These are phyloP conservation scores for Aspergillus sp. DNA, from an alignment of 2,329 filamentous ascomycete species.

Conservation along the genomic window DNA sequence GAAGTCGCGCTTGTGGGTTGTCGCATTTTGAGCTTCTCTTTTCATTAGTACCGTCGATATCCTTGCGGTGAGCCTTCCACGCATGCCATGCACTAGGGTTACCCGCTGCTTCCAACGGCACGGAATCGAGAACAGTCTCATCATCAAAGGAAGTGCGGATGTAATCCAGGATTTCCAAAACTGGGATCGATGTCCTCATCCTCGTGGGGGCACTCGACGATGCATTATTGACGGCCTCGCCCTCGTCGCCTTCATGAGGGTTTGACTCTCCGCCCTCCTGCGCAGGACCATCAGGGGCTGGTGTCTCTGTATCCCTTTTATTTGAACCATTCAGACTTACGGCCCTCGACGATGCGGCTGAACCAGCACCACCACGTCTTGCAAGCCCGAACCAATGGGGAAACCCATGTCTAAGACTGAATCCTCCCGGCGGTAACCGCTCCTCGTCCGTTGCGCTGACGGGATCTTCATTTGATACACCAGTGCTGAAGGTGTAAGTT, in stretches of 20 bases:
- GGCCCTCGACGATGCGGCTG: conserved; percentile 41
- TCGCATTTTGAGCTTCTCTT: conserved; percentile 39
- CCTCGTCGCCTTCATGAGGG: neutral
- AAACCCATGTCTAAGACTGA: conserved; percentile 88
- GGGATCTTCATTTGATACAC: conserved; percentile 70
- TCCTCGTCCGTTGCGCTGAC: conserved; percentile 83
- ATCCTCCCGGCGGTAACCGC: conserved; percentile 80
- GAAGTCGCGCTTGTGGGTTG: conserved; percentile 54
- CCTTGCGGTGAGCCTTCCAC: conserved; percentile 71
- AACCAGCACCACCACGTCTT: conserved; percentile 42
- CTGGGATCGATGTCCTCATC: conserved; percentile 50
- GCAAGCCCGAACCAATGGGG: conserved; percentile 79
- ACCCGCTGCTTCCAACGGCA: conserved; percentile 78
- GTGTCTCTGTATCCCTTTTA: neutral
- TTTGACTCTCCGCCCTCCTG: neutral
- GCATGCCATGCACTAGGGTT: conserved; percentile 94
- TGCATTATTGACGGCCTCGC: neutral
- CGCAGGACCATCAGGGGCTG: neutral
- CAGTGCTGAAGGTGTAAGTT: conserved; percentile 90
- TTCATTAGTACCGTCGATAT: conserved; percentile 18
- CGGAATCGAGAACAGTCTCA: conserved; percentile 70
- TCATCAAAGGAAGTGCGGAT: conserved; percentile 80
- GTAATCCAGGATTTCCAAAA: conserved; percentile 73
- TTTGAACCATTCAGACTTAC: conserved; percentile 42
- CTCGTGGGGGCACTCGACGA: conserved; percentile 19